Evolutionary conservation across 768 basidiomycete genomes (phyloP).

Genomic region (Mycena haematopus): DNA sequence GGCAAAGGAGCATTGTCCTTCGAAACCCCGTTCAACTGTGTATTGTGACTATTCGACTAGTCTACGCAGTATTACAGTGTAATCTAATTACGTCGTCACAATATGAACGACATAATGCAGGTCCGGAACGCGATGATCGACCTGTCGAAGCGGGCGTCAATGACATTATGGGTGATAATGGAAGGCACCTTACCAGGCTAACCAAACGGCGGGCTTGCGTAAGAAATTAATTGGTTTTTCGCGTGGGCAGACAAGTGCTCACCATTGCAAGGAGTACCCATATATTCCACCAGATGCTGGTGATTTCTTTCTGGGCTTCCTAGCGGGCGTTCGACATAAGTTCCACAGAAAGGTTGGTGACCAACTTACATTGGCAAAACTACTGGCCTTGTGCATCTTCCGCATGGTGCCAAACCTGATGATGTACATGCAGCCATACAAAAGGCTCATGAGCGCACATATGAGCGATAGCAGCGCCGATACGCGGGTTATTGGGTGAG

Average conservation of each 20-base stretch:
- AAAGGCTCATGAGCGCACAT: constrained; percentile 66
- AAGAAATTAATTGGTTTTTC: neutral
- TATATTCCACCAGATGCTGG: constrained; percentile 61
- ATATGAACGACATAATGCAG: constrained; percentile 66
- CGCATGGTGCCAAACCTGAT: constrained; percentile 70
- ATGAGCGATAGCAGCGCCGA: constrained; percentile 64
- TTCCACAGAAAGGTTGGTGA: neutral
- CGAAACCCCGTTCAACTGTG: no score
- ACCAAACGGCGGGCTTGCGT: constrained; percentile 40
- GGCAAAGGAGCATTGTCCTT: no score
- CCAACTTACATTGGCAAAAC: constrained; percentile 62
- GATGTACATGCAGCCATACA: constrained; percentile 71
- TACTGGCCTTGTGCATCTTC: constrained; percentile 68
- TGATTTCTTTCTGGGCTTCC: constrained; percentile 54
- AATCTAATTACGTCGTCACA: no score
- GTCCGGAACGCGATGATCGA: constrained; percentile 64
- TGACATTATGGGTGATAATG: neutral
- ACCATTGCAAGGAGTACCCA: constrained; percentile 71
- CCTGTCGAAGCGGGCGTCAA: constrained; percentile 36
- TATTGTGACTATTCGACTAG: no score
- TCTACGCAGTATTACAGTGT: no score
- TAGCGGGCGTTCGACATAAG: constrained; percentile 28
- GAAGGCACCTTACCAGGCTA: constrained; percentile 5
- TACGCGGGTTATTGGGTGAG: constrained; percentile 61
- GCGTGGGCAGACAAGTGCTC: neutral